These are phyloP conservation scores for Proliferodiscus dingleyae DNA, from an alignment of 2,329 filamentous ascomycete genomes.

Conservation along the genomic window DNA sequence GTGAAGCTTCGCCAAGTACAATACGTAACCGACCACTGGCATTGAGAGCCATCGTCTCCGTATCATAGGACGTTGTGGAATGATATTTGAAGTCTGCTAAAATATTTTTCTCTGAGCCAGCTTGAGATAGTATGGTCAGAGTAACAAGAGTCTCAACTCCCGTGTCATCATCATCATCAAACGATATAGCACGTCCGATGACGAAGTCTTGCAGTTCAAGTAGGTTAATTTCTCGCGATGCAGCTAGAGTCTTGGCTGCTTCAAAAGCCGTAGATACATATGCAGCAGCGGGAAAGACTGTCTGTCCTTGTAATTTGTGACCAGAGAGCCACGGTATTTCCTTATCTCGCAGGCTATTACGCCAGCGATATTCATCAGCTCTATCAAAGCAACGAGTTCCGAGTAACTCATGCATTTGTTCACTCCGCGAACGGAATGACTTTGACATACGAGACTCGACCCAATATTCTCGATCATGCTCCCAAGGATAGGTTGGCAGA, in stretches of 20 bases:
- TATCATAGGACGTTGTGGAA: background rate
- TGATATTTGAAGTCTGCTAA: background rate
- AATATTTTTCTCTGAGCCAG: background rate
- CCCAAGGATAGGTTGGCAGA: constrained; percentile 5
- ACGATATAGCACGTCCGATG: background rate
- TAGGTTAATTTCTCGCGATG: background rate
- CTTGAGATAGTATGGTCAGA: background rate
- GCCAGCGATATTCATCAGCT: constrained; percentile 13
- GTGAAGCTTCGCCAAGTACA: background rate
- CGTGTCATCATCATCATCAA: background rate
- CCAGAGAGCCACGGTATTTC: constrained; percentile 42
- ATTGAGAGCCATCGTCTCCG: background rate
- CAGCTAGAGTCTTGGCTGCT: constrained; percentile 30
- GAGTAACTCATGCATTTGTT: constrained; percentile 14
- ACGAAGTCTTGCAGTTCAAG: constrained; percentile 7
- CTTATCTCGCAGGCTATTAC: constrained; percentile 9
- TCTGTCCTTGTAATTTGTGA: constrained; percentile 36
- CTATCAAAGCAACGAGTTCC: constrained; percentile 29
- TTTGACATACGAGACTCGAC: constrained; percentile 11
- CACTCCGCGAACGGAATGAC: constrained; percentile 1
- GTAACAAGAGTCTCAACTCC: constrained; percentile 10
- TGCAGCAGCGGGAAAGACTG: constrained; percentile 42
- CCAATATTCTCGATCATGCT: constrained; percentile 10
- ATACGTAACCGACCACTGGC: background rate
- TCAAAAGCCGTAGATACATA: constrained; percentile 45